These are phyloP conservation scores for Aegilops umbellulata DNA, from an alignment of 176 grass and related monocot genomes.

Conservation along the genomic window DNA sequence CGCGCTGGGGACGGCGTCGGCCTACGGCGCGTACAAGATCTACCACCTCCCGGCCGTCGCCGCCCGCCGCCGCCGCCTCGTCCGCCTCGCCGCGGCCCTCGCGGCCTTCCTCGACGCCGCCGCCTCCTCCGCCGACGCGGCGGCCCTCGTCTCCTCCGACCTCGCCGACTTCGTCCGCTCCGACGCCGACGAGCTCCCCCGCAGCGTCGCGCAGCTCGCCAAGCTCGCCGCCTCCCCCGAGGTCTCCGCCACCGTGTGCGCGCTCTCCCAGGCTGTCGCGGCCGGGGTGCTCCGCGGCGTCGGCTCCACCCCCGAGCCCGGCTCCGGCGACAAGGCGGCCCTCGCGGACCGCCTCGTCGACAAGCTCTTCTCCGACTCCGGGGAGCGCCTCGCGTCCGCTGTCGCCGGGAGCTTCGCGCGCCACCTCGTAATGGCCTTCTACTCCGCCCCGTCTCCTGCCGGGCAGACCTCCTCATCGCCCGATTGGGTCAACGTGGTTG, in stretches of 20 bases:
- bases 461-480: slow-evolving; percentile 28
- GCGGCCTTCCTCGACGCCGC: slow-evolving; percentile 60
- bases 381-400: slow-evolving; percentile 61
- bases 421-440: slow-evolving; percentile 60
- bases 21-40: slow-evolving; percentile 70
- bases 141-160: slow-evolving; percentile 66
- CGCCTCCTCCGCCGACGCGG: slow-evolving; percentile 57
- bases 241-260: slow-evolving; percentile 52
- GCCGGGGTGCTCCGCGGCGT: slow-evolving; percentile 44
- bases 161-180: slow-evolving; percentile 70
- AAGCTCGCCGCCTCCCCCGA: slow-evolving; percentile 74
- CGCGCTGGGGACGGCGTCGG: slow-evolving; percentile 29
- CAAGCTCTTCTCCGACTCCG: slow-evolving; percentile 72
- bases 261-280: slow-evolving; percentile 62
- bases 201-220: slow-evolving; percentile 69
- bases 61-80: slow-evolving; percentile 49
- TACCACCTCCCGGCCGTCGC: slow-evolving; percentile 79
- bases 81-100: slow-evolving; percentile 46
- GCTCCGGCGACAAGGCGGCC: background rate
- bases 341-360: slow-evolving; percentile 73
- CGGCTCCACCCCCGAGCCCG: slow-evolving; percentile 15
- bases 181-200: slow-evolving; percentile 68
- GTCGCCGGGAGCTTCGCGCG: slow-evolving; percentile 75
- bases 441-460: slow-evolving; percentile 25
- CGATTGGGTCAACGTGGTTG: slow-evolving; percentile 67